These are phyloP conservation scores for Ganoderma meredithae DNA, from an alignment of 1,284 basidiomycete genomes.

Conservation along the genomic window DNA sequence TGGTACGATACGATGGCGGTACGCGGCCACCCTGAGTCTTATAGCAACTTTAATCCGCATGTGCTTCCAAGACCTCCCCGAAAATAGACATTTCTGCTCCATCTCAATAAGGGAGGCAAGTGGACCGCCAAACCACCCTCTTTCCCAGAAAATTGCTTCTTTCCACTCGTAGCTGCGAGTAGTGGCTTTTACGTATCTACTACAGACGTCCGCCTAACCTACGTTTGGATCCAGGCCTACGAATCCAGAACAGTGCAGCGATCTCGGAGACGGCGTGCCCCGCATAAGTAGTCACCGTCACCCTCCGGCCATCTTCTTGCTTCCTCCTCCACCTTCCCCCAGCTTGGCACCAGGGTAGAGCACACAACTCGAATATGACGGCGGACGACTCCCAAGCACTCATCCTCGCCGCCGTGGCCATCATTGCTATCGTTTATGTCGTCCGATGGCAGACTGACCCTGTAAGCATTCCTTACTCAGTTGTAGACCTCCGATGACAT, in stretches of 20 bases:
- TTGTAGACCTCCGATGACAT: neutral
- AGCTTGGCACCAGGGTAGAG: neutral
- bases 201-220: no score
- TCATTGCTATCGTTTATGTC: neutral
- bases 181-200: no score
- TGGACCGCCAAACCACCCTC: neutral
- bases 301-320: neutral
- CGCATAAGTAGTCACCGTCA: neutral
- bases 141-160: neutral
- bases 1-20: neutral
- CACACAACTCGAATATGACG: neutral
- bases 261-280: neutral
- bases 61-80: neutral
- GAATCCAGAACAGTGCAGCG: no score
- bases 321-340: neutral
- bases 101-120: neutral
- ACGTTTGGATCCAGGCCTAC: no score
- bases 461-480: neutral
- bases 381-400: neutral
- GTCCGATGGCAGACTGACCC: slow-evolving; percentile 2
- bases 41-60: neutral
- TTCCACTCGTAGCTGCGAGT: neutral
- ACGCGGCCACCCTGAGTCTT: neutral
- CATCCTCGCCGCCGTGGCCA: neutral
- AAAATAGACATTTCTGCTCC: neutral